A percentile compares a stretch with the other conserved stretches of the same genome.
Evolutionary conservation across 805 yeast species (phyloP).

Genomic region (Metschnikowia cubensis): DNA sequence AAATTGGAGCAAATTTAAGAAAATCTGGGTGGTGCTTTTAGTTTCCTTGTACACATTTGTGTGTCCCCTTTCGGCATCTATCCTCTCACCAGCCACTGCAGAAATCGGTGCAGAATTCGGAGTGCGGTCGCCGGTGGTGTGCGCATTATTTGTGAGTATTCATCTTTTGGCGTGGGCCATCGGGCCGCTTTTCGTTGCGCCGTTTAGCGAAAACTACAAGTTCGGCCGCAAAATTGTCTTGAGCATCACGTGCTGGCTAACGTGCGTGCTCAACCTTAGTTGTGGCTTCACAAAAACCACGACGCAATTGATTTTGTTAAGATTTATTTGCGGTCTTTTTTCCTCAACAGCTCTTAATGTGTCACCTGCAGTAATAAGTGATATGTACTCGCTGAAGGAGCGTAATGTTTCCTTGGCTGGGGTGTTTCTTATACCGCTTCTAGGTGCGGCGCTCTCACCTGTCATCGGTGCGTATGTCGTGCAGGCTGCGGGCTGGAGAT

Average conservation of each 20-base stretch:
- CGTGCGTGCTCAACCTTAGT: slow-evolving; percentile 32
- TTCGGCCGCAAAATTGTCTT: slow-evolving; percentile 34
- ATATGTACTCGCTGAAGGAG: slow-evolving; percentile 30
- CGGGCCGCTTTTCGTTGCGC: slow-evolving; percentile 39
- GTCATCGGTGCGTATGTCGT: slow-evolving; percentile 35
- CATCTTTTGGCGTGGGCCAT: slow-evolving; percentile 39
- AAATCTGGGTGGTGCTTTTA: slow-evolving; percentile 21
- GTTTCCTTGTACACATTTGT: slow-evolving; percentile 36
- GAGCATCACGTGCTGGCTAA: slow-evolving; percentile 32
- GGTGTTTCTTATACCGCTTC: slow-evolving; percentile 33
- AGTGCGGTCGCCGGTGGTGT: slow-evolving; percentile 22
- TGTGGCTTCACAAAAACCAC: slow-evolving; percentile 34
- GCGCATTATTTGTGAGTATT: slow-evolving; percentile 33
- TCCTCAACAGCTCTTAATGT: slow-evolving; percentile 38
- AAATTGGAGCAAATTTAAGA: slow-evolving; percentile 28
- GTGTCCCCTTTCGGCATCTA: slow-evolving; percentile 41
- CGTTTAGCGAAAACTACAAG: slow-evolving; percentile 35
- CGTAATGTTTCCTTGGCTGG: slow-evolving; percentile 35
- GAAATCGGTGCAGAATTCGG: slow-evolving; percentile 27
- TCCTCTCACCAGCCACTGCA: slow-evolving; percentile 34
- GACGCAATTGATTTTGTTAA: slow-evolving; percentile 29
- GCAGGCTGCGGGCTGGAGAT: slow-evolving; percentile 30
- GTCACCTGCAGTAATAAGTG: slow-evolving; percentile 38
- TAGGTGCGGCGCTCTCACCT: slow-evolving; percentile 40
- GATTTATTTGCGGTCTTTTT: slow-evolving; percentile 36